Conservation (phyloP, 2,329 filamentous ascomycete genomes). For the Lachnellula suecica region DNA sequence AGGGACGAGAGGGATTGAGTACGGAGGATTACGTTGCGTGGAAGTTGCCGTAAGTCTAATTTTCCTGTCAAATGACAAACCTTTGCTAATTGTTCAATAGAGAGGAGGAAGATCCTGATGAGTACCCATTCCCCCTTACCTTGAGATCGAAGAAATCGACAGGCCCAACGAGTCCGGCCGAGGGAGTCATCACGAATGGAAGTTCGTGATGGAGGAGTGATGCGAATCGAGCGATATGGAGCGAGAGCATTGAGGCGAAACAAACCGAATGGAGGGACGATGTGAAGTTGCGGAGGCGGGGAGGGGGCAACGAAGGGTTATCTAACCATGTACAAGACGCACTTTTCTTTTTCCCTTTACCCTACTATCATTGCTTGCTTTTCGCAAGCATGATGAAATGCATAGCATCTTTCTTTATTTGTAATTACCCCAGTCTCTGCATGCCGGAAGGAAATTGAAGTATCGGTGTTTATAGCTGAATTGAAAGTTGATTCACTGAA, state of each 20-base stretch:
- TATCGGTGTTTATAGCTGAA: too few species aligned
- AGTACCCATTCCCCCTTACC: slow-evolving; percentile 70
- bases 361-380: neutral
- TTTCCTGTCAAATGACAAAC: neutral
- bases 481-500: too few species aligned
- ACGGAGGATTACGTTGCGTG: slow-evolving; percentile 98
- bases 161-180: slow-evolving; percentile 31
- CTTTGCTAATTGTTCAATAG: slow-evolving; percentile 44
- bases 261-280: neutral
- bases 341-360: neutral
- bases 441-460: too few species aligned
- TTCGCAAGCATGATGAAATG: neutral
- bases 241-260: neutral
- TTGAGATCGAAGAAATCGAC: slow-evolving; percentile 46
- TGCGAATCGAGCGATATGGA: neutral
- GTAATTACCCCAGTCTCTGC: too few species aligned
- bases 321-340: neutral
- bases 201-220: slow-evolving; percentile 9
- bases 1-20: slow-evolving; percentile 86
- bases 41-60: slow-evolving; percentile 85
- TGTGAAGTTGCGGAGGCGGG: neutral
- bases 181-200: slow-evolving; percentile 28
- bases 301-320: neutral
- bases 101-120: slow-evolving; percentile 89
- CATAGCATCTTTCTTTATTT: too few species aligned